Conservation (phyloP, 306 rosid genomes). For the Medicago arabica region DNA sequence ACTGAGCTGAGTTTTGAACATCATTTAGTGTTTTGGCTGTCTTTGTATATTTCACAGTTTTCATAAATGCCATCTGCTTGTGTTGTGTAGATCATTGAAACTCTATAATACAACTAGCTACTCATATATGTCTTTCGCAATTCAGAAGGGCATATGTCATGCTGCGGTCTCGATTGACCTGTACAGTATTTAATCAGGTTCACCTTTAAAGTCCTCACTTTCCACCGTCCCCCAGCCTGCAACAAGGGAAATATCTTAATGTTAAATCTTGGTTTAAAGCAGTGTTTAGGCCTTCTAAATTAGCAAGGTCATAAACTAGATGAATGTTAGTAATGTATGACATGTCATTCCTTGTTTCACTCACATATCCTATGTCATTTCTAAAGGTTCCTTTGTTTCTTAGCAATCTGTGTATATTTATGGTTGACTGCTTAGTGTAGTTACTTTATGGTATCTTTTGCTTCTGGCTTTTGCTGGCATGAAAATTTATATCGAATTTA, state of each 20-base stretch:
- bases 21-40: conserved; percentile 17
- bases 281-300: no score
- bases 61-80: conserved; percentile 16
- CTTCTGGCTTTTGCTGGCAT: conserved; percentile 17
- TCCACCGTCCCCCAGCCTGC: background rate
- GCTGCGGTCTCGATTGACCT: background rate
- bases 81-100: conserved; percentile 25
- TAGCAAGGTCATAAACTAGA: no score
- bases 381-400: background rate
- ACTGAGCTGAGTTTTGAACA: conserved; percentile 24
- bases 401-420: background rate
- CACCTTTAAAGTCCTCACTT: conserved; percentile 13
- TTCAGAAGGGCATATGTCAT: background rate
- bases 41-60: conserved; percentile 11
- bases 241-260: no score
- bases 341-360: conserved; percentile 12
- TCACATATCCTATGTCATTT: background rate
- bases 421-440: conserved; percentile 3
- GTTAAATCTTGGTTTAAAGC: no score
- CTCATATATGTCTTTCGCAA: conserved; percentile 18
- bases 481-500: conserved; percentile 14
- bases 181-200: conserved; percentile 30
- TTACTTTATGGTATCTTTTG: conserved; percentile 17
- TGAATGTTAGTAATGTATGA: no score
- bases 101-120: background rate